Base-by-base conservation (phyloP, 306 rosid species). In the Gynostemma pentaphyllum region DNA sequence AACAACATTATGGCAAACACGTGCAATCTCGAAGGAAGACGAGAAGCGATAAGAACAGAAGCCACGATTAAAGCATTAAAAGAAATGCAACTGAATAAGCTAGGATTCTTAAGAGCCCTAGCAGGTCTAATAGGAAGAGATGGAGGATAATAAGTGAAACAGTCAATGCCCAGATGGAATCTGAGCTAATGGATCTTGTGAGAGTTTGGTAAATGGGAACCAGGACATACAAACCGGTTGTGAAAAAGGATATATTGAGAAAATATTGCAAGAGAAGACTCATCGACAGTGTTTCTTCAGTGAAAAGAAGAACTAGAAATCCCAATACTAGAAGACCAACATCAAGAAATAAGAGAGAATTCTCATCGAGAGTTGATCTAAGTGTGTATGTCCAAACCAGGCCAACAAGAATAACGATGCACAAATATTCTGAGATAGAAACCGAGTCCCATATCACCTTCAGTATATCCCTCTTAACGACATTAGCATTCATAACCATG, bases 181-280 rank as follows among this genome's bases (percentile, higher is more conserved):
- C 98, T 3, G 95, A 88, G 76, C 89, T 88, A 23, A 91, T 91
- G 65, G 95, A 87, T 76, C 89, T 82, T 16, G 98, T 91, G 29
- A 91, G 98, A 52, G 92, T 91, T 65, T 88, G 87, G 71, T 83
- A 91, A 46, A 91, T 79, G 48, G 98, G 98, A 72, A 96, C 96
- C 72, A 91, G 77, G 72, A 80, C 81, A 80, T 79, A 87, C 52
- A 88, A 66, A 18, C 86, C 89, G 2, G 87, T 82, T 50, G 86
- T 74, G 61, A 90, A 90, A 72, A 87, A 87, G 5, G 87, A 75
- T 57, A 87, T 73, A 50, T 91, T 91, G 45, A 88, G 88, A 62
- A 82, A 28, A 71, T 88, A 88, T 69, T 76, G 91, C 24, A 79
- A 70, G 53, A 90, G 80, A 51, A 85, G 94, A 49, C 56, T 70